Percentiles rank a stretch among this genome's conserved stretches.
phyloP scores from a whole-genome alignment of 257 asterid genomes.

The Solanum sitiens region DNA sequence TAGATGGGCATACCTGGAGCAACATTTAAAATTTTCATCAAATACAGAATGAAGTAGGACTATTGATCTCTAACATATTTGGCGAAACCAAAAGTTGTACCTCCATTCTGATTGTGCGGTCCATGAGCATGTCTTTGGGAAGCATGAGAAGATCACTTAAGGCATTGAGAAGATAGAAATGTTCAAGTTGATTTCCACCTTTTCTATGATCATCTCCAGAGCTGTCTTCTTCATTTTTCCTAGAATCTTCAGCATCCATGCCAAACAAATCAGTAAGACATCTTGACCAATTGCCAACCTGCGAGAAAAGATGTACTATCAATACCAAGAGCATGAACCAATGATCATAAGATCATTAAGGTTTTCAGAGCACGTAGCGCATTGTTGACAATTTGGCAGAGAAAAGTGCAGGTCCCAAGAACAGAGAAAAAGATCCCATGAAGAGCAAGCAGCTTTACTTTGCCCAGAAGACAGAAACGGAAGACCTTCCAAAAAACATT shows the following conservation, averaged over 20 bases:
- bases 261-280: slow-evolving; percentile 57
- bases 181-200: slow-evolving; percentile 30
- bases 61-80: not conserved
- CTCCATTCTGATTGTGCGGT: slow-evolving; percentile 73
- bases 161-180: slow-evolving; percentile 67
- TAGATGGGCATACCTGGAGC: slow-evolving; percentile 74
- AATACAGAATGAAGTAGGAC: not conserved
- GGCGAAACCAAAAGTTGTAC: slow-evolving; percentile 17
- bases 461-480: not conserved
- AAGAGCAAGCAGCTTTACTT: not conserved
- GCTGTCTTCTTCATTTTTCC: slow-evolving; percentile 11
- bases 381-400: not conserved
- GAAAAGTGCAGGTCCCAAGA: not conserved
- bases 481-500: not conserved
- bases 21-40: not conserved
- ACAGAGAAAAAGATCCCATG: not conserved
- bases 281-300: slow-evolving; percentile 94
- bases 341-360: not conserved
- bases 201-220: slow-evolving; percentile 18
- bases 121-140: slow-evolving; percentile 95
- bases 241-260: slow-evolving; percentile 25
- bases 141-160: slow-evolving; percentile 95
- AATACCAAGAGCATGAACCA: not conserved
- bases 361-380: not conserved
- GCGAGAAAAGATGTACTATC: slow-evolving; percentile 2